These are phyloP conservation scores for Rhodamnia rubescens DNA, from an alignment of 345 rosid species.

Conservation along the genomic window DNA sequence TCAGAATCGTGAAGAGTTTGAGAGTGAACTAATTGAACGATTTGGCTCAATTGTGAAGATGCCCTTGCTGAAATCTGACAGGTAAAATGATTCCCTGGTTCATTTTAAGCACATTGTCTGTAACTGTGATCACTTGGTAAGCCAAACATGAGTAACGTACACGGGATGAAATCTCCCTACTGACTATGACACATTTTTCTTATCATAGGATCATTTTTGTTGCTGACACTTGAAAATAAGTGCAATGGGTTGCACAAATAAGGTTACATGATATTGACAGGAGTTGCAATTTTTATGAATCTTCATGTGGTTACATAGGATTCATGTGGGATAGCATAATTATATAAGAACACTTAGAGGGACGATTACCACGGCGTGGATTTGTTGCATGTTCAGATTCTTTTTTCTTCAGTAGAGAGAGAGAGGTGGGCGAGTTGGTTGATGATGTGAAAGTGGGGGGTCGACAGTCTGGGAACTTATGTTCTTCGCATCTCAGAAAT, in stretches of 20 bases:
- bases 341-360: background rate
- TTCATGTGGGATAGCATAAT: background rate
- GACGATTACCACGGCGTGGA: background rate
- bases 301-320: background rate
- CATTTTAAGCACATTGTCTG: background rate
- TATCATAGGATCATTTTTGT: background rate
- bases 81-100: constrained; percentile 27
- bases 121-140: background rate
- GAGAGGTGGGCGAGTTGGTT: background rate
- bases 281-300: background rate
- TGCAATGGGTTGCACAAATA: background rate
- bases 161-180: background rate
- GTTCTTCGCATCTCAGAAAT: background rate
- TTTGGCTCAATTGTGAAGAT: constrained; percentile 85
- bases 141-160: background rate
- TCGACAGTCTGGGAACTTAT: background rate
- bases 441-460: background rate
- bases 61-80: constrained; percentile 72
- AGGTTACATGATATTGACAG: background rate
- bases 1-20: constrained; percentile 79
- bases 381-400: background rate
- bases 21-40: constrained; percentile 76
- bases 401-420: background rate
- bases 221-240: background rate
- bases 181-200: background rate